phyloP scores from a whole-genome alignment of 2,329 filamentous ascomycete species.

The Verticillium longisporum region DNA sequence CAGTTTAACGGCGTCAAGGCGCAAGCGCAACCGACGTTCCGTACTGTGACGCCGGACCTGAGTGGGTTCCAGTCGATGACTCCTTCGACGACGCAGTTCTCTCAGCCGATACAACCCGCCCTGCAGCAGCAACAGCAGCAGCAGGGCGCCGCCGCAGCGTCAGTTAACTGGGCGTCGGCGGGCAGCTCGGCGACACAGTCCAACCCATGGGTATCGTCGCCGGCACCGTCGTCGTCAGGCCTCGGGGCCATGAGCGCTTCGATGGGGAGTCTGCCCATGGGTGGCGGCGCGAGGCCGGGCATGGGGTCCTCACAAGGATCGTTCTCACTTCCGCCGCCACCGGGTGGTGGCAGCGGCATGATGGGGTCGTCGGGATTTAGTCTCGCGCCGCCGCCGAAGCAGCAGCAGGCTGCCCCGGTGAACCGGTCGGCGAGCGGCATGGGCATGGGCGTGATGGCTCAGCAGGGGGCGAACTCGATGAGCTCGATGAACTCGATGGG shows the following conservation, averaged over 20 bases:
- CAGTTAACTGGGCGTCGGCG: slow-evolving; percentile 43
- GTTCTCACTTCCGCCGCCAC: slow-evolving; percentile 53
- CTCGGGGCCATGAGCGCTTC: slow-evolving; percentile 30
- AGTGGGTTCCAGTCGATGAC: slow-evolving; percentile 46
- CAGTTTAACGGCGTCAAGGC: slow-evolving; percentile 26
- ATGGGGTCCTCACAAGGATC: slow-evolving; percentile 28
- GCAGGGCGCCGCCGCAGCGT: slow-evolving; percentile 11
- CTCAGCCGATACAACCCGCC: slow-evolving; percentile 48
- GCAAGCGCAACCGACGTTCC: slow-evolving; percentile 28
- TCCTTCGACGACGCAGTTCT: slow-evolving; percentile 56
- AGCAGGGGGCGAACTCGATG: slow-evolving; percentile 14
- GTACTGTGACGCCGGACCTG: slow-evolving; percentile 55
- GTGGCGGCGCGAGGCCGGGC: slow-evolving; percentile 34
- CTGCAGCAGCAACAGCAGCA: slow-evolving; percentile 5
- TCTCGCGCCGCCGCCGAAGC: slow-evolving; percentile 37
- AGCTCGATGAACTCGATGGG: no score
- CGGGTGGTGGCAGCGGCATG: slow-evolving; percentile 20
- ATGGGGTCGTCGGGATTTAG: slow-evolving; percentile 29
- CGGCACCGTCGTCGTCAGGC: slow-evolving; percentile 23
- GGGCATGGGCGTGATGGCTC: no score
- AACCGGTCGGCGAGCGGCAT: slow-evolving; percentile 10
- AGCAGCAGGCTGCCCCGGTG: slow-evolving; percentile 18
- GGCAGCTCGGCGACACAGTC: slow-evolving; percentile 26
- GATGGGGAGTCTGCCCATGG: slow-evolving; percentile 38
- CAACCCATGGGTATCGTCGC: slow-evolving; percentile 42